Percentiles rank a stretch among this genome's conserved stretches.
Evolutionary conservation across 345 rosid genomes (phyloP).

Genomic region (Gossypium mustelinum): DNA sequence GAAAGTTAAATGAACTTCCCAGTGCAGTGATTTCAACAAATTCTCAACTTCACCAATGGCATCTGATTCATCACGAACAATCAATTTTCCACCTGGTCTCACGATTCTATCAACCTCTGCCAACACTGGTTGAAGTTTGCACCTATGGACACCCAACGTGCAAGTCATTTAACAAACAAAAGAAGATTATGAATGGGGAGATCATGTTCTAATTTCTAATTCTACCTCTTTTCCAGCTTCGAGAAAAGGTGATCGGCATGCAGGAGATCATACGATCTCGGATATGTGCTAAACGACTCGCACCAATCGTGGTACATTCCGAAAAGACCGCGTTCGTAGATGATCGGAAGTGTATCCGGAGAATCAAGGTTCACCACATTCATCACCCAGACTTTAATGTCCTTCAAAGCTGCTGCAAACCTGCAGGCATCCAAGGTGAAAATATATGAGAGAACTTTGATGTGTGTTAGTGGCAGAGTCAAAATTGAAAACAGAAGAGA

Average conservation of each 20-base stretch:
- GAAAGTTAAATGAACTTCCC: constrained; percentile 78
- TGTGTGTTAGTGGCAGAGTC: neutral
- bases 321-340: constrained; percentile 81
- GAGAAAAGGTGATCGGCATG: constrained; percentile 96
- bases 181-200: neutral
- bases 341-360: constrained; percentile 86
- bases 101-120: constrained; percentile 89
- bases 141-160: constrained; percentile 38
- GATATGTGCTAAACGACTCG: constrained; percentile 88
- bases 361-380: constrained; percentile 76
- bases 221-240: constrained; percentile 57
- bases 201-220: neutral
- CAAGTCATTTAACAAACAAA: neutral
- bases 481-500: neutral
- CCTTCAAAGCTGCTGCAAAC: constrained; percentile 82
- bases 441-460: neutral
- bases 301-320: constrained; percentile 97
- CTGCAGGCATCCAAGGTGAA: constrained; percentile 30
- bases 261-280: constrained; percentile 74
- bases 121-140: constrained; percentile 73
- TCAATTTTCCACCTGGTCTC: constrained; percentile 88
- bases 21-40: constrained; percentile 67
- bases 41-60: constrained; percentile 67
- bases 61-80: constrained; percentile 61
- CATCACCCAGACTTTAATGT: constrained; percentile 71